Evolutionary conservation across 2,329 filamentous ascomycete genomes (phyloP), one percentile per base, ranked within the genome.

Genomic region (Cladophialophora immunda): DNA sequence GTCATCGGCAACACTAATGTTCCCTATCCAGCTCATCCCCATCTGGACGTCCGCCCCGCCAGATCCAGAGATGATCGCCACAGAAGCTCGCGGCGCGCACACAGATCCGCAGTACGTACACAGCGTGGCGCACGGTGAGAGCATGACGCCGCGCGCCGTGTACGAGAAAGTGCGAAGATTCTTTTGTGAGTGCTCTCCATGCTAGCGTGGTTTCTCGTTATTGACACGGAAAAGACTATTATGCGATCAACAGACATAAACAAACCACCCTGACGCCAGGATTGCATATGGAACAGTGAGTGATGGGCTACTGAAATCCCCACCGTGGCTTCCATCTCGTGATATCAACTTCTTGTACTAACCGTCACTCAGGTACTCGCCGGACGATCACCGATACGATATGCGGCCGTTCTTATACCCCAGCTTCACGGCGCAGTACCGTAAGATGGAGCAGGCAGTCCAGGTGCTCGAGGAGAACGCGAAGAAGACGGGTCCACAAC

Each of bases 181-280:
- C 58, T 64, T 61, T 55, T 50, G 45, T 50, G 19, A 50, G 45
- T 50, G 15, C 27, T 9, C 4, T 27, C 4, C 15, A 1, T 27
- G 22, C 45, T 11, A 8, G 8, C 11, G 22, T 50, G 9, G 19
- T 27, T 11, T 4, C 45, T 15, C 45, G 11, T 25, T 15, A 41
- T 11, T 50, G 9, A 50, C 45, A 13, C 13, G 19, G 45, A 25
- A 50, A 25, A 32, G 87, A 81, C 76, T 60, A 50, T 29, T 64
- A 66, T 71, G 90, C 73, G 82, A 84, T 90, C 70, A 90, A 90
- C 73, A 78, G 89, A 9, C 88, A 90, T 75, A 91, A 91, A 78
- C 84, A 85, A 76, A 89, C 86, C 0, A 83, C 86, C 8, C 76
- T 88, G 58, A 89, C 87, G 1, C 87, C 87, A 0, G 81, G 83